These are phyloP conservation scores for Aspergillus amoenus DNA, from an alignment of 2,329 filamentous ascomycete species.

Conservation along the genomic window DNA sequence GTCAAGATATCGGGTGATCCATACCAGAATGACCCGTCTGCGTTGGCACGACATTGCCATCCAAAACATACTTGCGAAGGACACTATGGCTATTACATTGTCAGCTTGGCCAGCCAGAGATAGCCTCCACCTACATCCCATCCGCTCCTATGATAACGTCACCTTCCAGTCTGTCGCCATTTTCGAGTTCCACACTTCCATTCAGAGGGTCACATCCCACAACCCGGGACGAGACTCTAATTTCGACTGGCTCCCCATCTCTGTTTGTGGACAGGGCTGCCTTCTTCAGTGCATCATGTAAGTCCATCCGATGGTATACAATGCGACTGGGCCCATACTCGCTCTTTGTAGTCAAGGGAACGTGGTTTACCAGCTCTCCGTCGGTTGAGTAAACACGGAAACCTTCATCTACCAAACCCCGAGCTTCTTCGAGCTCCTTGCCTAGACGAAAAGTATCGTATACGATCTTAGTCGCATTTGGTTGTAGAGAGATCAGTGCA, in stretches of 20 bases:
- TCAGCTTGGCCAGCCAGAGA: background rate
- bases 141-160: constrained; percentile 32
- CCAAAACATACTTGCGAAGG: constrained; percentile 1
- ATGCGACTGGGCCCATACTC: constrained; percentile 23
- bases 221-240: background rate
- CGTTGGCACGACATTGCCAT: background rate
- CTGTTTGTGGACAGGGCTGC: background rate
- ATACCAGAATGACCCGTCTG: constrained; percentile 8
- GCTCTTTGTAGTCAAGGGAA: constrained; percentile 18
- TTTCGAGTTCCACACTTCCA: constrained; percentile 12
- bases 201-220: background rate
- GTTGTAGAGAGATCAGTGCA: constrained; percentile 49
- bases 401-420: constrained; percentile 22
- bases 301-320: constrained; percentile 24
- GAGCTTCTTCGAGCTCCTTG: background rate
- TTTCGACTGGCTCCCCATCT: background rate
- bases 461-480: constrained; percentile 30
- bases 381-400: constrained; percentile 26
- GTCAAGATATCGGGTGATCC: background rate
- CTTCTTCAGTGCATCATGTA: constrained; percentile 24
- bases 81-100: background rate
- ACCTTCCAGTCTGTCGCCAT: constrained; percentile 16
- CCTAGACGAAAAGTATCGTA: constrained; percentile 2
- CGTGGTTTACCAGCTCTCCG: constrained; percentile 17
- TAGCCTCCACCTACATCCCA: constrained; percentile 20